Base-by-base conservation (phyloP, 2,329 filamentous ascomycete genomes). In the Pseudogymnoascus sp. region DNA sequence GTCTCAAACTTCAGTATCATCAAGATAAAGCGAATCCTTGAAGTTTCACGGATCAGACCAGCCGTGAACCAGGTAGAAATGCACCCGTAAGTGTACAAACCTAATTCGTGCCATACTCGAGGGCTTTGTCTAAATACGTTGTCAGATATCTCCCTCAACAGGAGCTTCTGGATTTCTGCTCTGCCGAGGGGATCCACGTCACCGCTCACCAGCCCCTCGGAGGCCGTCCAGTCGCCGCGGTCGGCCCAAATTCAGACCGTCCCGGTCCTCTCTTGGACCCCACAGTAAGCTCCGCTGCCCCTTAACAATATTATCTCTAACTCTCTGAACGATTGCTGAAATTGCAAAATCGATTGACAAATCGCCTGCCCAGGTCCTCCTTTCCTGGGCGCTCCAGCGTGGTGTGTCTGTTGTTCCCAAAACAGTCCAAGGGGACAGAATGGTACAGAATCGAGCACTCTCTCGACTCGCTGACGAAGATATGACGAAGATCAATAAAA, bases 111-210 rank as follows among this genome's bases (percentile, higher is more conserved):
- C 2, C 25, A 50, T 50, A n/a, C 3, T 14, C 8, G 0, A 4
- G 3, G 5, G 60, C 53, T 60, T 35, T 3, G 3, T 38, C 31
- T 35, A 11, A 35, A 21, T 23, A 21, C 10, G 35, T 37, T 37
- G n/a, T 11, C n/a, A 40, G 31, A 25, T 37, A 37, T 89, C 72
- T 78, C 88, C 63, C 74, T 75, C 2, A 87, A 90, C 76, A 89
- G 68, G 86, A 90, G 66, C 83, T 90, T 65, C 82, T 87, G 63
- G 84, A 89, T 67, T 79, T 84, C 66, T 89, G 85, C 80, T 82
- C 81, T 65, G 75, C 79, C 65, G 87, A 88, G 75, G 85, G 84
- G 65, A 89, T 91, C 65, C 84, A 50, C 14, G 21, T 50, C 23
- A 50, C 44, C 7, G 44, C 44, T 10, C 44, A 50, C 23, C 44